Percentiles rank a stretch among this genome's conserved stretches.
Evolutionary conservation across 495 filamentous ascomycete genomes (phyloP).

Genomic region (Daldinia vernicosa): DNA sequence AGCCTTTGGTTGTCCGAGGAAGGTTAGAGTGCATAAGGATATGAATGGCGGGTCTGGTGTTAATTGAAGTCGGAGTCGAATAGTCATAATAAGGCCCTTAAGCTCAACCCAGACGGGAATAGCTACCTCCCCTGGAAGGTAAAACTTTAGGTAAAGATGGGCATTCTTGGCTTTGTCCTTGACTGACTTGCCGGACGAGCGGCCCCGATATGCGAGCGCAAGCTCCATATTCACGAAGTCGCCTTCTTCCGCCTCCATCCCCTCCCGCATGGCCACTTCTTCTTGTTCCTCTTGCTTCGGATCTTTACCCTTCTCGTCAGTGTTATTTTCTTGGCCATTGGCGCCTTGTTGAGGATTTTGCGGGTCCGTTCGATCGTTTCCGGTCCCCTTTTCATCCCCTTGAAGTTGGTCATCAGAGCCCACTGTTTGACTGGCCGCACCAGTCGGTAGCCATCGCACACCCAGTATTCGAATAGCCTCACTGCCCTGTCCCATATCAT

Average conservation of each 20-base stretch:
- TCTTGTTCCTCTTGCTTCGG: constrained; percentile 50
- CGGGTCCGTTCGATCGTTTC: constrained; percentile 62
- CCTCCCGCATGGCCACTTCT: constrained; percentile 62
- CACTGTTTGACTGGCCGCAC: constrained; percentile 67
- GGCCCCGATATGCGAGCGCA: constrained; percentile 72
- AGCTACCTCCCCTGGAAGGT: constrained; percentile 65
- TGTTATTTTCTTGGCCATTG: constrained; percentile 45
- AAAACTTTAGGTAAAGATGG: constrained; percentile 74
- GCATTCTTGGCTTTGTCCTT: constrained; percentile 71
- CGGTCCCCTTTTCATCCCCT: constrained; percentile 39
- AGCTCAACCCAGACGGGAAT: constrained; percentile 79
- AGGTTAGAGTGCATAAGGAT: constrained; percentile 72
- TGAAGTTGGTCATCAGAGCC: constrained; percentile 62
- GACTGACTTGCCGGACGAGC: constrained; percentile 63
- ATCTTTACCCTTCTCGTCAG: constrained; percentile 32
- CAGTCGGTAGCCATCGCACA: constrained; percentile 71
- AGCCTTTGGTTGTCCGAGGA: constrained; percentile 80
- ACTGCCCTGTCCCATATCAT: constrained; percentile 74
- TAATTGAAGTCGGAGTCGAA: constrained; percentile 72
- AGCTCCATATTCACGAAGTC: constrained; percentile 78
- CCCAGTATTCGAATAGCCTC: constrained; percentile 71
- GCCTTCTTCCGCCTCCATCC: constrained; percentile 77
- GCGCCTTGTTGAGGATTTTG: constrained; percentile 47
- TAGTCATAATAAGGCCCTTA: constrained; percentile 68
- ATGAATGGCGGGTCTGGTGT: constrained; percentile 78